These are phyloP conservation scores for Cutaneotrichosporon cyanovorans DNA, from an alignment of 1,284 basidiomycete species.

Conservation along the genomic window DNA sequence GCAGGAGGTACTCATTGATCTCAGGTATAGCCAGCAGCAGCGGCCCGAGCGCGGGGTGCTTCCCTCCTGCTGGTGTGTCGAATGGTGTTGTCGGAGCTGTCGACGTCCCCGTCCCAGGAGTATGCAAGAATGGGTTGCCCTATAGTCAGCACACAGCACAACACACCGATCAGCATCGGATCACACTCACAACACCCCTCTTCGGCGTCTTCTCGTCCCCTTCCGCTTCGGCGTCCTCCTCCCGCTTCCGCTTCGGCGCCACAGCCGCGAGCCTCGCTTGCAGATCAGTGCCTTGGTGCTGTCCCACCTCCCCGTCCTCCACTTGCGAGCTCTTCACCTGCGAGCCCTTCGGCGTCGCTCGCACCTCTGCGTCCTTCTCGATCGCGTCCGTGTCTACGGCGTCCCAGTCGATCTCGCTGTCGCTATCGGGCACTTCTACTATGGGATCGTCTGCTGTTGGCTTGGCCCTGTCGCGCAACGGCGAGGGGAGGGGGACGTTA, in stretches of 20 bases:
- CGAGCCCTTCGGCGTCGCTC: not conserved
- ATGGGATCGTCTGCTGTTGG: not conserved
- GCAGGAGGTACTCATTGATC: constrained; percentile 31
- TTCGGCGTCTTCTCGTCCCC: constrained; percentile 1
- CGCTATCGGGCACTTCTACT: constrained; percentile 1
- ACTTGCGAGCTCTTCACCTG: too few species aligned
- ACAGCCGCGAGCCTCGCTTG: constrained; percentile 3
- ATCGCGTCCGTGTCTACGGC: constrained; percentile 31
- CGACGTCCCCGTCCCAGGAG: not conserved
- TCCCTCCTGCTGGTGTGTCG: not conserved
- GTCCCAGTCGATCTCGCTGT: constrained; percentile 31
- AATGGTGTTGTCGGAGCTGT: not conserved
- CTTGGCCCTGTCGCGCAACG: not conserved
- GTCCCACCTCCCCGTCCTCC: not conserved
- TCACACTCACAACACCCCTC: constrained; percentile 2
- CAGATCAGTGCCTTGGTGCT: too few species aligned
- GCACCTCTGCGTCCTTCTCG: constrained; percentile 24
- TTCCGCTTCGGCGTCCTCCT: not conserved
- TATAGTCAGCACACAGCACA: not conserved
- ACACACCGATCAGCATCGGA: too few species aligned
- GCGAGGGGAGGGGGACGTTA: not conserved
- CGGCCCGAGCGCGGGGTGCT: constrained; percentile 25
- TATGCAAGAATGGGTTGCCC: constrained; percentile 10
- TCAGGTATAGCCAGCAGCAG: constrained; percentile 22
- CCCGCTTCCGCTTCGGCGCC: constrained; percentile 6